A percentile compares a stretch with the other conserved stretches of the same genome.
Evolutionary conservation across 495 filamentous ascomycete genomes (phyloP).

Genomic region (Hypoxylon fragiforme): DNA sequence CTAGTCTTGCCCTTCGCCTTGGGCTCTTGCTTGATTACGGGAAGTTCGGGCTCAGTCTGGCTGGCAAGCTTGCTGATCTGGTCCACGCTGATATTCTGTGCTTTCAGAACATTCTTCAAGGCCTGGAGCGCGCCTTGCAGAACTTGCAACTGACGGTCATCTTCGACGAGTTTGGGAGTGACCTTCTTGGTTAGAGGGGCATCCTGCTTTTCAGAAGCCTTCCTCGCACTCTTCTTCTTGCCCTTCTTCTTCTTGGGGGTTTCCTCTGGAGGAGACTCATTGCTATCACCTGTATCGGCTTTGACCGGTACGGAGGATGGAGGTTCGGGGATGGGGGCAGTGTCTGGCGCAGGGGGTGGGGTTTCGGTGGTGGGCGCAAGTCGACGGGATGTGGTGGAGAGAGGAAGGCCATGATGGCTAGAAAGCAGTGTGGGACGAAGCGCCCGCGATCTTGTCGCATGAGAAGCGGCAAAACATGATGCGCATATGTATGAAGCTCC

Average conservation of each 20-base stretch:
- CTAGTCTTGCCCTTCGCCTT: conserved; percentile 15
- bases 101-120: conserved; percentile 32
- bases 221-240: conserved; percentile 24
- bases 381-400: conserved; percentile 19
- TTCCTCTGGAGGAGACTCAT: not conserved
- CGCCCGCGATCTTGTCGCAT: conserved; percentile 9
- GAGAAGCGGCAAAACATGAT: conserved; percentile 23
- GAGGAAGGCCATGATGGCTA: conserved; percentile 8
- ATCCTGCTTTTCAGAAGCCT: conserved; percentile 3
- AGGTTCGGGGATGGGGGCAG: not conserved
- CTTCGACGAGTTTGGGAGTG: not conserved
- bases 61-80: conserved; percentile 14
- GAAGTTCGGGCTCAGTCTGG: not conserved
- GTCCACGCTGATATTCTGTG: conserved; percentile 31
- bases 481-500: conserved; percentile 34
- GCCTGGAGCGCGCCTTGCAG: conserved; percentile 28
- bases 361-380: conserved; percentile 1
- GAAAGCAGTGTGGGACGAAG: conserved; percentile 16
- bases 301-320: too few relatives aligned
- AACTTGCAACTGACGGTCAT: conserved; percentile 24
- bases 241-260: conserved; percentile 15
- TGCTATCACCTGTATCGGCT: too few relatives aligned
- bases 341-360: conserved; percentile 1
- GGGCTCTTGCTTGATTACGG: conserved; percentile 1
- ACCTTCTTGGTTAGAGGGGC: not conserved